phyloP scores from a whole-genome alignment of 805 yeast species.

The Sugiyamaella smithiae region DNA sequence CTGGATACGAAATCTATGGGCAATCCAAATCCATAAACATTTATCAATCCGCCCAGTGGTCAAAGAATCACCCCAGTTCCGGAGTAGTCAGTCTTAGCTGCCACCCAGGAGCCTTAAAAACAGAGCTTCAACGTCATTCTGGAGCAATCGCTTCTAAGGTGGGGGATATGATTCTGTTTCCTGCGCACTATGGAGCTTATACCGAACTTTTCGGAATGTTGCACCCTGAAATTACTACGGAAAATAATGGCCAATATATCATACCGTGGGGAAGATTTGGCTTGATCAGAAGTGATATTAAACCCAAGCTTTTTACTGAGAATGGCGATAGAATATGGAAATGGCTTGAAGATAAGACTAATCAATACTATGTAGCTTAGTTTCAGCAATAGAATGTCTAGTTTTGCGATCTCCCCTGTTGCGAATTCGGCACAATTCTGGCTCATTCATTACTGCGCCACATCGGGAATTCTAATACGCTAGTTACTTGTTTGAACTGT shows the following conservation, averaged over 20 bases:
- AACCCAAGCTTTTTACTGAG: constrained; percentile 33
- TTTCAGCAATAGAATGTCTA: no score
- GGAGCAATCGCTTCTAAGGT: neutral
- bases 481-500: no score
- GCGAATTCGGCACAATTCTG: no score
- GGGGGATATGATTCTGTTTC: constrained; percentile 16
- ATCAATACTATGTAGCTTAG: no score
- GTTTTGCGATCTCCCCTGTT: no score
- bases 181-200: constrained; percentile 40
- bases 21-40: constrained; percentile 45
- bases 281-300: neutral
- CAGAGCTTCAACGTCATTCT: constrained; percentile 36
- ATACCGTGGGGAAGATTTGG: constrained; percentile 47
- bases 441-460: no score
- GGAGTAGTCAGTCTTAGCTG: constrained; percentile 36
- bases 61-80: constrained; percentile 33
- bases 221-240: constrained; percentile 36
- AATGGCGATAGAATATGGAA: constrained; percentile 37
- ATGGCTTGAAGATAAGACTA: constrained; percentile 33
- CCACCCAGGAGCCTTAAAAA: constrained; percentile 42
- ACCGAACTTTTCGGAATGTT: constrained; percentile 41
- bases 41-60: constrained; percentile 40
- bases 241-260: constrained; percentile 38
- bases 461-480: no score
- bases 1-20: constrained; percentile 33